A percentile compares a stretch with the other conserved stretches of the same genome.
These are phyloP conservation scores for Brassica rapa DNA, from an alignment of 345 rosid genomes.

Conservation along the genomic window DNA sequence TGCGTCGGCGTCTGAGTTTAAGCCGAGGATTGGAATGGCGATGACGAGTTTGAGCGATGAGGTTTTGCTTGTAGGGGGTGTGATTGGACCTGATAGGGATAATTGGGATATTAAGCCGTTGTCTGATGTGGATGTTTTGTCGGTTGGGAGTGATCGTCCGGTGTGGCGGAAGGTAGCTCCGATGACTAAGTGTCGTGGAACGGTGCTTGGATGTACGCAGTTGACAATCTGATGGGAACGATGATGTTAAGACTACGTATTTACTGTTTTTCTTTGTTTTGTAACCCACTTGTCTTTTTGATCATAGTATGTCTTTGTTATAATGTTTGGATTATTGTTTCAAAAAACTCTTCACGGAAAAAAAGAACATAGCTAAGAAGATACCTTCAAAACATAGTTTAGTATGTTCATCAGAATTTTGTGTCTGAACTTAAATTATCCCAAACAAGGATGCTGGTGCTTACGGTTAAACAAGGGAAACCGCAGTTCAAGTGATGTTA, in stretches of 20 bases:
- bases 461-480: conserved; percentile 69
- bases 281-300: not conserved
- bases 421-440: not conserved
- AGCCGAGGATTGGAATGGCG: conserved; percentile 79
- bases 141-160: conserved; percentile 68
- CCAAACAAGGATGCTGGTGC: conserved; percentile 57
- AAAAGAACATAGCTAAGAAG: not conserved
- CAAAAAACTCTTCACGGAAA: not conserved
- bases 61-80: conserved; percentile 82
- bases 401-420: not conserved
- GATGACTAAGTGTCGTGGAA: conserved; percentile 63
- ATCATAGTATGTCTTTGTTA: conserved; percentile 10
- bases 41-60: conserved; percentile 77
- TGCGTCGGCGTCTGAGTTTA: conserved; percentile 79
- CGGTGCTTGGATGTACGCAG: not conserved
- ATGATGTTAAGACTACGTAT: not conserved
- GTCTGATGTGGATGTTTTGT: conserved; percentile 69
- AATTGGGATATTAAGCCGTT: conserved; percentile 76
- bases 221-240: not conserved
- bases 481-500: conserved; percentile 60
- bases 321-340: conserved; percentile 22
- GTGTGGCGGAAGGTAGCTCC: conserved; percentile 75
- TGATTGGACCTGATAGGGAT: conserved; percentile 78
- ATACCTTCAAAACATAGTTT: not conserved
- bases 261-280: not conserved